Base-by-base conservation (phyloP, 1,284 basidiomycete genomes). In the Ustilago curta region DNA sequence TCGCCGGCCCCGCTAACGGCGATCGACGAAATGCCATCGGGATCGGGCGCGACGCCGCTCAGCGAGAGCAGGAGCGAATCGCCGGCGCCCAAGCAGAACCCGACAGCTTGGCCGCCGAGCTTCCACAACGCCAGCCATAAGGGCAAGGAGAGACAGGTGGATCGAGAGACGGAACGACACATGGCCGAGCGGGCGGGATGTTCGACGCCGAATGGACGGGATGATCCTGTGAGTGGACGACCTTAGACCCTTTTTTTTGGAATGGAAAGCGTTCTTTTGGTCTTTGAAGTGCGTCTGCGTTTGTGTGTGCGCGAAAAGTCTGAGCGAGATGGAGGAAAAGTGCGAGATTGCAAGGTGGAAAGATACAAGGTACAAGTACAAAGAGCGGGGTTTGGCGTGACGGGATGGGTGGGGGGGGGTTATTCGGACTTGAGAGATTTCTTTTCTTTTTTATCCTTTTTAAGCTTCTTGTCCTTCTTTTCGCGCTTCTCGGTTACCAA, bases 11-110 rank as follows among this genome's bases (percentile, higher is more conserved):
- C 65, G 29, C 40, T 75, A 52, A 70, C 63, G 7, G 67, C 72
- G 53, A 75, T 75, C 39, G 68, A 67, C 60, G 72, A 75, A 45
- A 64, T 70, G 63, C 60, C 66, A 2, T 48, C 44, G 18, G 70
- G 64, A 1, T 1, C 19, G 16, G 60, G 59, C 4, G 19, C 55
- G 3, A 66, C 63, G 14, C 60, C 71, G 37, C 19, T 55, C 9
- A 60, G 58, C 27, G 65, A 69, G 32, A 65, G 66, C 11, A 19
- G 71, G 14, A n/a, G 45, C 16, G 65, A 64, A 12, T 65, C 70
- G 16, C 70, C 63, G 0, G 14, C 39, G 4, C 27, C 8, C 9
- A 23, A 49, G 47, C n/a, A 48, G 32, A 21, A 8, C 23, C 12
- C 18, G 18, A 21, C 16, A 2, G 57, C 31, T 43, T 21, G 45